These are phyloP conservation scores for Xerocomus spinulosus DNA, from an alignment of 768 basidiomycete species.

Conservation along the genomic window DNA sequence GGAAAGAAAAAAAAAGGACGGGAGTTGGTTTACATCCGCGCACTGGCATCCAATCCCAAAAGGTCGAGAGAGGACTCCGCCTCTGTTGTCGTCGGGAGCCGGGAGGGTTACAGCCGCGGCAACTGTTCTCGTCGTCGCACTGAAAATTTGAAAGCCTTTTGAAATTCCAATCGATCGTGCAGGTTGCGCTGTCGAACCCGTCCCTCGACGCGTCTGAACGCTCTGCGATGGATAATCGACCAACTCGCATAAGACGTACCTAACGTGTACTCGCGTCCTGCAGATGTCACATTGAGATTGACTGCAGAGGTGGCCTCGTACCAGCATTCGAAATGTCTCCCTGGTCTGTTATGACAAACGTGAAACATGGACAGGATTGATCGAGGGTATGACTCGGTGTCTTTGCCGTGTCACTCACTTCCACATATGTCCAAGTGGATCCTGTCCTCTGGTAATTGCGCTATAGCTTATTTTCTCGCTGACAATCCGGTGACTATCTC, in stretches of 20 bases:
- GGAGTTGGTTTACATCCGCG: slow-evolving; percentile 29
- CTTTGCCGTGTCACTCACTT: slow-evolving; percentile 20
- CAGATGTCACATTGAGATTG: not conserved
- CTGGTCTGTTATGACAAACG: slow-evolving; percentile 24
- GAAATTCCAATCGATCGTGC: slow-evolving; percentile 21
- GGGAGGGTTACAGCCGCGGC: slow-evolving; percentile 23
- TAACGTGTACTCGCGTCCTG: too few relatives aligned
- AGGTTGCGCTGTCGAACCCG: slow-evolving; percentile 2
- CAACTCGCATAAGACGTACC: too few relatives aligned
- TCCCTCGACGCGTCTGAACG: not conserved
- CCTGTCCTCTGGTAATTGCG: slow-evolving; percentile 37
- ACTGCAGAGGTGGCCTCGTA: slow-evolving; percentile 4
- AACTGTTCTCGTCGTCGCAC: slow-evolving; percentile 15
- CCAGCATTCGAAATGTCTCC: slow-evolving; percentile 10
- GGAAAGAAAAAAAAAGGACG: slow-evolving; percentile 17
- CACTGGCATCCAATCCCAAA: slow-evolving; percentile 22
- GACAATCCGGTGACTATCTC: slow-evolving; percentile 2
- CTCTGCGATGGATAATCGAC: too few relatives aligned
- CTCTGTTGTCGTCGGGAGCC: slow-evolving; percentile 24
- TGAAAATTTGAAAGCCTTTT: slow-evolving; percentile 24
- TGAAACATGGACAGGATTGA: slow-evolving; percentile 44
- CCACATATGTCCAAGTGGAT: slow-evolving; percentile 36
- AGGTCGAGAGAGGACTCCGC: slow-evolving; percentile 16
- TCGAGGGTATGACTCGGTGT: slow-evolving; percentile 34
- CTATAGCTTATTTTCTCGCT: slow-evolving; percentile 25